Evolutionary conservation across 352 stramenopile species (phyloP), one percentile per base, ranked within the genome.

Genomic region (Globisporangium heterothallicum): DNA sequence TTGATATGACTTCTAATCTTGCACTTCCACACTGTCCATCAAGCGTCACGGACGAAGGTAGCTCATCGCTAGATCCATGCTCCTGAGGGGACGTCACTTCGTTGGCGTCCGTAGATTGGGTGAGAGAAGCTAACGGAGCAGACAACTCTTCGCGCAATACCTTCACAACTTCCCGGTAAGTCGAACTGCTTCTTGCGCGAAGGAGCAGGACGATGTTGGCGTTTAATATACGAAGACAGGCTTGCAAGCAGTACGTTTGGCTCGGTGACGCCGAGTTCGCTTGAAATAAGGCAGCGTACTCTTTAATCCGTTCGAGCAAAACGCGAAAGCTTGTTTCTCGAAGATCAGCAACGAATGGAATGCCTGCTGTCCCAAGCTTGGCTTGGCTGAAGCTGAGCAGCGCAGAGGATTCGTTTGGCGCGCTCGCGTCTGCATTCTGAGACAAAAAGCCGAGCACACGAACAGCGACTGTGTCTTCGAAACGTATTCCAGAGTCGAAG

Each of bases 331-430:
- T 78, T 3, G 53, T 48, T 6, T 50, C 25, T 5, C 70, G 43
- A 5, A 78, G 25, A 48, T 84, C 74, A 2, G 77, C 48, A 35
- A 66, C 70, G 51, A 86, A 86, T 4, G 70, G 67, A 40, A 80
- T 48, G n/a, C 30, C 25, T 10, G 35, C 19, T 10, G 21, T 22
- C 10, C 21, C 34, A 2, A 36, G 16, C 4, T 30, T 35, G n/a
- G 40, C 32, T 10, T 21, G 2, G 6, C 9, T 50, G 13, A 24
- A 32, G 8, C 32, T 40, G 13, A 56, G 4, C 13, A 56, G 13
- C 30, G 16, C 35, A 8, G 25, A 12, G 41, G 47, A 65, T 7
- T 63, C 46, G 13, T 27, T 60, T 6, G 42, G 54, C 4, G 65
- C 55, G 24, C 49, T 71, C n/a, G 56, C 46, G 16, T 68, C 49